A percentile compares a stretch with the other conserved stretches of the same genome.
Conservation (phyloP, 306 rosid species). For the Albizia julibrissin region DNA sequence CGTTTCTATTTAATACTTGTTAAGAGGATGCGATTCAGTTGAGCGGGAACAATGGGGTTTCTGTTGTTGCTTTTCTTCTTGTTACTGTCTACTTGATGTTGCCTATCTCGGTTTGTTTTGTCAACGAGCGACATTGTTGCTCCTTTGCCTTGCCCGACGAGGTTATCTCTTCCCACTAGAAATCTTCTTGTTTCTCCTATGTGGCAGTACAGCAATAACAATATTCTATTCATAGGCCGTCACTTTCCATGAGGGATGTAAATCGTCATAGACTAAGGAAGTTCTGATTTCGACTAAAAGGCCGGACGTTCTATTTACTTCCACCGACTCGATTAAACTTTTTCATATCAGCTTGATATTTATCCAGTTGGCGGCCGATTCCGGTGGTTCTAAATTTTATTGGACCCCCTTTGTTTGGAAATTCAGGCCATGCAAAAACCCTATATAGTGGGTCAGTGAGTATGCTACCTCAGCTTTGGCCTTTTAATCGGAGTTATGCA, state of each 20-base stretch:
- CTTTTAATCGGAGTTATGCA: not conserved
- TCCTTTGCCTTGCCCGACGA: not conserved
- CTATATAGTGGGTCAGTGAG: not conserved
- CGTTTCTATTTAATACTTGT: not conserved
- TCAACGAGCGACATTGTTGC: constrained; percentile 1
- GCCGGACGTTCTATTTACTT: not conserved
- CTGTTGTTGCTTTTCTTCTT: not conserved
- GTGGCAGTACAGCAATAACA: too few species aligned
- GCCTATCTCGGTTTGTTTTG: not conserved
- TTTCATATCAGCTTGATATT: not conserved
- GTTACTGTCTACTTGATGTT: not conserved
- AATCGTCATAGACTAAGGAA: not conserved
- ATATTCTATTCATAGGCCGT: not conserved
- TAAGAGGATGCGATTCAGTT: not conserved
- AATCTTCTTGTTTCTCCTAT: not conserved
- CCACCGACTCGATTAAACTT: not conserved
- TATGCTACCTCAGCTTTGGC: not conserved
- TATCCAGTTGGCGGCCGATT: not conserved
- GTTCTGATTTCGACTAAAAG: not conserved
- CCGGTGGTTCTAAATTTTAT: not conserved
- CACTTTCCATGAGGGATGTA: not conserved
- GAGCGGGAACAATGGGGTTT: not conserved
- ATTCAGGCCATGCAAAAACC: constrained; percentile 1
- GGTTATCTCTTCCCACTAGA: not conserved
- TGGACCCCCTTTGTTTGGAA: not conserved